phyloP scores from a whole-genome alignment of 345 rosid species.

The Citrus australasica region DNA sequence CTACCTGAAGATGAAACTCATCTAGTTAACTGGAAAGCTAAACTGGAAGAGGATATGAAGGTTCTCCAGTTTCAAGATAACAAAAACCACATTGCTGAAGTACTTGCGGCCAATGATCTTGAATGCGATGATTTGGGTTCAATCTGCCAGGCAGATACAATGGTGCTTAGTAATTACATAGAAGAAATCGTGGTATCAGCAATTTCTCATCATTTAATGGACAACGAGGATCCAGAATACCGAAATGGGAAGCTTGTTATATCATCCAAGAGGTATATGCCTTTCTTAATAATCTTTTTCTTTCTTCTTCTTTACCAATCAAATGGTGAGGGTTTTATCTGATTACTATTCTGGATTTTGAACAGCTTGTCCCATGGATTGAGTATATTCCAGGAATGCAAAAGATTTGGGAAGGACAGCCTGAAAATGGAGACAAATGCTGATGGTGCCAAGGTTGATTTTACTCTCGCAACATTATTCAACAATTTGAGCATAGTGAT shows the following conservation, averaged over 20 bases:
- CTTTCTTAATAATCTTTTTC: background rate
- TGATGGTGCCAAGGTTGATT: conserved; percentile 62
- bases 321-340: background rate
- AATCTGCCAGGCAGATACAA: conserved; percentile 73
- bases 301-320: background rate
- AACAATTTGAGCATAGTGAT: conserved; percentile 1
- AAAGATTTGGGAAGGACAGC: conserved; percentile 54
- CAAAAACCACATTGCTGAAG: conserved; percentile 89
- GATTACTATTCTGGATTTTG: conserved; percentile 19
- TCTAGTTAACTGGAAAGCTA: conserved; percentile 72
- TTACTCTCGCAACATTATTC: conserved; percentile 8
- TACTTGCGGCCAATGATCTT: conserved; percentile 87
- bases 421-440: conserved; percentile 75
- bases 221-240: conserved; percentile 76
- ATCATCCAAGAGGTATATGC: conserved; percentile 68
- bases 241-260: conserved; percentile 94
- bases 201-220: conserved; percentile 75
- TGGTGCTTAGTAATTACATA: conserved; percentile 65
- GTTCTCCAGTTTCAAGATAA: conserved; percentile 76
- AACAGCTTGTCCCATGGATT: conserved; percentile 95
- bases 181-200: conserved; percentile 89
- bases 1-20: conserved; percentile 79
- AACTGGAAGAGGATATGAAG: conserved; percentile 88
- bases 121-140: conserved; percentile 85
- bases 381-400: conserved; percentile 84